phyloP scores from a whole-genome alignment of 169 alveolate species.

The Plasmodium berghei region DNA sequence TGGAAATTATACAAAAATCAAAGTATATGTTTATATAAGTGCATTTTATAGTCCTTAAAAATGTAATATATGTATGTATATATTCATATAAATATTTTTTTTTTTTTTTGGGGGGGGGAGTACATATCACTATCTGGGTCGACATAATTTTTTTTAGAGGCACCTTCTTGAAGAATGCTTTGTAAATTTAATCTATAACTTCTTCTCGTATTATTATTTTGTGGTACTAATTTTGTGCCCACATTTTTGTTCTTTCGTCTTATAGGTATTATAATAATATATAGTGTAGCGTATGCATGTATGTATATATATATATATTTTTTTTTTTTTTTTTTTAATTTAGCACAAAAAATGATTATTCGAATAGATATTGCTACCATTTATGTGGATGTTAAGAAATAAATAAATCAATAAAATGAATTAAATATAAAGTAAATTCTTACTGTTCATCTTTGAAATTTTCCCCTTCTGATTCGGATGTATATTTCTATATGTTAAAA shows the following conservation, averaged over 20 bases:
- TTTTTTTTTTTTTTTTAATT: neutral
- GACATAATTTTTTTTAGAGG: conserved; percentile 8
- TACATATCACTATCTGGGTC: conserved; percentile 62
- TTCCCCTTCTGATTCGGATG: neutral
- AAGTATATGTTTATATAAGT: neutral
- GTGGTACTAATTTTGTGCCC: neutral
- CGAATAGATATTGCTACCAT: too few species aligned
- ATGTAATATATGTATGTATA: neutral
- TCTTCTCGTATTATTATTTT: conserved; percentile 25
- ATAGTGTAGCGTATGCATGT: neutral
- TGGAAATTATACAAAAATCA: neutral
- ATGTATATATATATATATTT: neutral
- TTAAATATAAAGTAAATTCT: neutral
- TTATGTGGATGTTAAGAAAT: neutral
- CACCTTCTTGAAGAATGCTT: conserved; percentile 14
- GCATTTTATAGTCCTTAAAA: neutral
- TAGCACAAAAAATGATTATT: too few species aligned
- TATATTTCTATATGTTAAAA: neutral
- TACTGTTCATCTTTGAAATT: neutral
- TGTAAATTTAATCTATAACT: conserved; percentile 51
- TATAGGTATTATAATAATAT: neutral
- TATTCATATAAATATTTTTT: neutral
- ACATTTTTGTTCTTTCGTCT: neutral
- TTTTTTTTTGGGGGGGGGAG: conserved; percentile 14
- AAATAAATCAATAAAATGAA: too few species aligned